Evolutionary conservation across 139 green algal species (phyloP).

Genomic region (Edaphochlamys debaryana): DNA sequence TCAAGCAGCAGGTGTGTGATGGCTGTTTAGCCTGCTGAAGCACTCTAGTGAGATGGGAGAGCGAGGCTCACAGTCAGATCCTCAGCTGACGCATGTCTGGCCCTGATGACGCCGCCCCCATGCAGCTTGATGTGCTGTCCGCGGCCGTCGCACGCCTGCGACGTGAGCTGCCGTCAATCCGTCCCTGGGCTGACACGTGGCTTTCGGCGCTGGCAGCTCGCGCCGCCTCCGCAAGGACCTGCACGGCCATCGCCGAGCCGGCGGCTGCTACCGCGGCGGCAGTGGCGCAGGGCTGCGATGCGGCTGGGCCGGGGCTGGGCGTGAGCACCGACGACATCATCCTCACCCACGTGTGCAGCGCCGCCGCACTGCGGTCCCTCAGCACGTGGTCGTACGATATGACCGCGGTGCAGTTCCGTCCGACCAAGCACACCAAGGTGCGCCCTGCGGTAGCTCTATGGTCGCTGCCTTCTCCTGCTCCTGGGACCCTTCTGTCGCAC

Average conservation of each 20-base stretch:
- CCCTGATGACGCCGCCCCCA: too few species aligned
- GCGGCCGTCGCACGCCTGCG: slow-evolving; percentile 8
- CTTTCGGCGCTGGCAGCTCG: neutral
- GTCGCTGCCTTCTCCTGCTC: too few species aligned
- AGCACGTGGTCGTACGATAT: slow-evolving; percentile 34
- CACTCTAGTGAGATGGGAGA: too few species aligned
- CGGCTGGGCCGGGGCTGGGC: neutral
- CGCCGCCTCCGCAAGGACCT: slow-evolving; percentile 12
- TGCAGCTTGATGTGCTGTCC: slow-evolving; percentile 18
- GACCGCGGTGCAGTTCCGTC: neutral
- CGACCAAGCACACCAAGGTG: slow-evolving; percentile 32
- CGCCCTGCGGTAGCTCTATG: too few species aligned
- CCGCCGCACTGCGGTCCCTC: neutral
- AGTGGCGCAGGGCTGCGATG: neutral
- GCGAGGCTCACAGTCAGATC: too few species aligned
- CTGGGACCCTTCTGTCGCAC: too few species aligned
- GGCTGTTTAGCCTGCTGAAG: too few species aligned
- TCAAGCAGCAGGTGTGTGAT: slow-evolving; percentile 39
- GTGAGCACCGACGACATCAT: slow-evolving; percentile 5
- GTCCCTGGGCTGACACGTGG: slow-evolving; percentile 15
- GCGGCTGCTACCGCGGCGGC: slow-evolving; percentile 14
- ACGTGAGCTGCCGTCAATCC: neutral
- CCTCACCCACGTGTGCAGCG: neutral
- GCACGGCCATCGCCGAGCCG: neutral
- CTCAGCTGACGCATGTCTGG: too few species aligned